Conservation (phyloP, 1,139 yeast genomes). For the Geotrichum cucujoidarum region DNA sequence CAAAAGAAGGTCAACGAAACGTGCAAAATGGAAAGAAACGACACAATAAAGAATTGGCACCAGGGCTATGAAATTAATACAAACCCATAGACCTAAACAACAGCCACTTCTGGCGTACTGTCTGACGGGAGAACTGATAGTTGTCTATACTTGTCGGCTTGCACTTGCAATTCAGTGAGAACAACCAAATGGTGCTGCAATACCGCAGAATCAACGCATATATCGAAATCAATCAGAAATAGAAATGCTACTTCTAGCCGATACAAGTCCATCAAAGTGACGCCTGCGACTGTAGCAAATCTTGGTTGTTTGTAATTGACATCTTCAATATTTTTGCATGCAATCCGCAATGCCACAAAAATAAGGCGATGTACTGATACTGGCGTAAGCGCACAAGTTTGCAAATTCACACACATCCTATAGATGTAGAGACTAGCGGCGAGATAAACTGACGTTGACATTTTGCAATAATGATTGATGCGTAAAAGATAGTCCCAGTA, state of each 20-base stretch:
- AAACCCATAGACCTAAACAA: neutral
- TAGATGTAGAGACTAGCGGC: constrained; percentile 39
- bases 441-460: constrained; percentile 44
- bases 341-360: constrained; percentile 46
- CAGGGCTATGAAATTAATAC: too few relatives aligned
- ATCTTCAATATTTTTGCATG: constrained; percentile 51
- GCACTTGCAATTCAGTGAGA: constrained; percentile 26
- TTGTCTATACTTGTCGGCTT: constrained; percentile 19
- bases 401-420: constrained; percentile 34
- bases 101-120: constrained; percentile 22
- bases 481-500: constrained; percentile 39
- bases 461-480: constrained; percentile 42
- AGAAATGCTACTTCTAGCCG: constrained; percentile 47
- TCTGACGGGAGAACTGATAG: too few relatives aligned
- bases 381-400: constrained; percentile 38
- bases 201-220: constrained; percentile 33
- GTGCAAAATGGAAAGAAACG: neutral
- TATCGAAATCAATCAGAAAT: constrained; percentile 38
- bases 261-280: constrained; percentile 42
- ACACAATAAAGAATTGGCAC: too few relatives aligned
- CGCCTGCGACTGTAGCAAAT: constrained; percentile 52
- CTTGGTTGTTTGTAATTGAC: constrained; percentile 47
- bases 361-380: constrained; percentile 46
- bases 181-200: constrained; percentile 29
- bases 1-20: neutral